A percentile compares a stretch with the other conserved stretches of the same genome.
Conservation (phyloP, 1,284 basidiomycete genomes). For the Flammula alnicola region DNA sequence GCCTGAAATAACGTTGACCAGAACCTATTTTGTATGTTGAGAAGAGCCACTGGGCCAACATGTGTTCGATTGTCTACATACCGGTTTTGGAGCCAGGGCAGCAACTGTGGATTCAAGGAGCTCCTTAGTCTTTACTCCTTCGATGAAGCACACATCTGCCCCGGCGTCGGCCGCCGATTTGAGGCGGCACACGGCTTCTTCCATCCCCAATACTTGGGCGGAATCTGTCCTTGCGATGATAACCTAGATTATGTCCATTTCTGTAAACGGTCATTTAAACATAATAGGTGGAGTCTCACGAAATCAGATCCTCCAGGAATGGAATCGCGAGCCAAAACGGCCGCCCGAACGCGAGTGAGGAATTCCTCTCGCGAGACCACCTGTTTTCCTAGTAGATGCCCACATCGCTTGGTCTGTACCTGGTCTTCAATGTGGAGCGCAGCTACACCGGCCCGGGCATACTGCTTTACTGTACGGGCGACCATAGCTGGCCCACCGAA, state of each 20-base stretch:
- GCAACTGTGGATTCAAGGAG: slow-evolving; percentile 66
- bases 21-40: slow-evolving; percentile 22
- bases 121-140: slow-evolving; percentile 74
- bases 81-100: slow-evolving; percentile 71
- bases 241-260: slow-evolving; percentile 42
- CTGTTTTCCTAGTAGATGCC: slow-evolving; percentile 81
- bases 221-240: slow-evolving; percentile 85
- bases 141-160: slow-evolving; percentile 85
- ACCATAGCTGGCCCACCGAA: slow-evolving; percentile 59
- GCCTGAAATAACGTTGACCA: slow-evolving; percentile 36
- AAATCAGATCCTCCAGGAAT: slow-evolving; percentile 74
- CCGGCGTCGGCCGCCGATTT: slow-evolving; percentile 75
- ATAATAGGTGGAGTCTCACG: slow-evolving; percentile 24
- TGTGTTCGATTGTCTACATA: slow-evolving; percentile 28
- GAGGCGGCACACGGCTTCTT: slow-evolving; percentile 72
- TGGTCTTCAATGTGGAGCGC: slow-evolving; percentile 85
- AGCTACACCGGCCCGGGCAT: slow-evolving; percentile 74
- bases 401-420: slow-evolving; percentile 83
- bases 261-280: neutral
- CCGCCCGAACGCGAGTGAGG: slow-evolving; percentile 75
- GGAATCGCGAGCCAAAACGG: slow-evolving; percentile 70
- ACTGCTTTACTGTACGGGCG: slow-evolving; percentile 75
- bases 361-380: slow-evolving; percentile 70
- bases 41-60: no score
- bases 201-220: slow-evolving; percentile 79